Evolutionary conservation across 371 early-diverging fungal genomes (phyloP).

Genomic region (Mortierella sp.): DNA sequence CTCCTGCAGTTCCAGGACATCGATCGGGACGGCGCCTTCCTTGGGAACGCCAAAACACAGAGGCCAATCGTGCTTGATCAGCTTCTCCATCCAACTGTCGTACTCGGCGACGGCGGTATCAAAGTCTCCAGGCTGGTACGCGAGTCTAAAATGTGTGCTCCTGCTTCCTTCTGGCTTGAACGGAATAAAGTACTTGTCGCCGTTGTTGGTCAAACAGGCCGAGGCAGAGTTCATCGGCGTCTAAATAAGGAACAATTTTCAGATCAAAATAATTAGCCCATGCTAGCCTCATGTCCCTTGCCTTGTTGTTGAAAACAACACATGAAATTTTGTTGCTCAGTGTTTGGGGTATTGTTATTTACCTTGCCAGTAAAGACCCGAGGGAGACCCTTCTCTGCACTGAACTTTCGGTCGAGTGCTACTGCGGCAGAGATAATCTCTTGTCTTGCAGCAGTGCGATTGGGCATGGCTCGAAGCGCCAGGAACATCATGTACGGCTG

Average conservation of each 20-base stretch:
- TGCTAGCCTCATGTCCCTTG: too few relatives aligned
- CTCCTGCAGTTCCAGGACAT: slow-evolving; percentile 36
- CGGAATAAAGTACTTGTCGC: slow-evolving; percentile 82
- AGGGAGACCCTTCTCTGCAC: slow-evolving; percentile 78
- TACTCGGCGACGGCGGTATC: slow-evolving; percentile 80
- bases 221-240: slow-evolving; percentile 90
- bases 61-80: slow-evolving; percentile 84
- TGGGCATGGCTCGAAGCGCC: slow-evolving; percentile 78
- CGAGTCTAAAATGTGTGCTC: slow-evolving; percentile 79
- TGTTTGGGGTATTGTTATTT: slow-evolving; percentile 20
- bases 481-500: slow-evolving; percentile 87
- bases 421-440: slow-evolving; percentile 82
- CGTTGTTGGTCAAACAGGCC: slow-evolving; percentile 84
- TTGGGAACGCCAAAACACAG: slow-evolving; percentile 75
- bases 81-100: slow-evolving; percentile 77
- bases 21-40: slow-evolving; percentile 40
- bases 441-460: slow-evolving; percentile 73
- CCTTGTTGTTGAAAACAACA: neutral
- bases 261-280: too few relatives aligned
- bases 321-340: neutral
- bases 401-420: slow-evolving; percentile 78
- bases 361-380: slow-evolving; percentile 88
- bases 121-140: slow-evolving; percentile 84
- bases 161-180: slow-evolving; percentile 78
- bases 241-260: slow-evolving; percentile 45